Base-by-base conservation (phyloP, 106 monocot species). In the Cymbidium sinense region DNA sequence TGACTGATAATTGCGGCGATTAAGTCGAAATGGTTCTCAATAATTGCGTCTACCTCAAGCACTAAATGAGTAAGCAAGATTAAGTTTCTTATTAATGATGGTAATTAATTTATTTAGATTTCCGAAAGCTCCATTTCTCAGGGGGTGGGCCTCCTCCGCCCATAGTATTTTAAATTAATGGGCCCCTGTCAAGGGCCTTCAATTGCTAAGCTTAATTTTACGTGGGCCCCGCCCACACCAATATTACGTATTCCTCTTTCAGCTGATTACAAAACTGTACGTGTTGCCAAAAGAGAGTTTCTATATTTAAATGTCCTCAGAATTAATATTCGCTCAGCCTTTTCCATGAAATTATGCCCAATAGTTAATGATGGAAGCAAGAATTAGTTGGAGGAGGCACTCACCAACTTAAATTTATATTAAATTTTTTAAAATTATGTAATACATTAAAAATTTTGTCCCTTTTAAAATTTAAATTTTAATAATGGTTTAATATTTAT, bases 21-120 rank as follows among this genome's bases (percentile, higher is more conserved):
- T 71, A 71, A 71, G 71, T 37, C 21, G 71, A 2, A 37, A 3
- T 37, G 6, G 37, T 37, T 37, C 36, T 29, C 35, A n/a, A 37
- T 71, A 71, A 71, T 21, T 21, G 20, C 37, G 37, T 12, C 37
- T 21, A 39, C 3, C 37, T 5, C n/a, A 36, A 20, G 5, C 71
- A 67, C 71, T 20, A 71, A 19, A 71, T 8, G 5, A 21, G 39
- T 33, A 4, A 30, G 13, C 31, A 31, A 67, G 47, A 47, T 47
- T 28, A 71, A 35, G 17, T 13, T 39, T 39, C 37, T 69, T 4
- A 71, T 71, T 71, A 71, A 71, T 20, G 0, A 1, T 1, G 8
- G 37, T 33, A 71, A 71, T 71, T 37, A 71, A 71, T 35, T 0
- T 21, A 58, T 71, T n/a, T 71, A 71, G 71, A 71, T 71, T 70